These are phyloP conservation scores for Calamus simplicifolius DNA, from an alignment of 176 grass and related monocot species.

Conservation along the genomic window DNA sequence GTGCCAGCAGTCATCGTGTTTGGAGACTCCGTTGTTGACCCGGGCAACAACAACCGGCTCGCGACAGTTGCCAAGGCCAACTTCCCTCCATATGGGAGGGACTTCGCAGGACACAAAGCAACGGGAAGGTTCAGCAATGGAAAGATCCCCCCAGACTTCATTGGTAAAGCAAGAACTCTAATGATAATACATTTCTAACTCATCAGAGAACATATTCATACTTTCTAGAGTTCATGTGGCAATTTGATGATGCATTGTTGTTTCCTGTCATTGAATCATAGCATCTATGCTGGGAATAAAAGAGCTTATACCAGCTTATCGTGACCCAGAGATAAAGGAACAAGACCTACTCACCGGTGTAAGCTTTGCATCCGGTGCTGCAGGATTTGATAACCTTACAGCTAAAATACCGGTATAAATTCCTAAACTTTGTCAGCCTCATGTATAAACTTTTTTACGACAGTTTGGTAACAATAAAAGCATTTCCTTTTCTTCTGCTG, in stretches of 20 bases:
- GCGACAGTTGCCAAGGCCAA: constrained; percentile 30
- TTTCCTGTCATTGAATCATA: neutral
- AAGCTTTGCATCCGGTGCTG: constrained; percentile 35
- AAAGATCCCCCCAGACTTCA: constrained; percentile 27
- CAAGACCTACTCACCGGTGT: constrained; percentile 39
- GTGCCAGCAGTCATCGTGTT: constrained; percentile 47
- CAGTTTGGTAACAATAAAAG: too few relatives aligned
- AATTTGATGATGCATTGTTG: too few relatives aligned
- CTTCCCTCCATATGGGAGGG: constrained; percentile 40
- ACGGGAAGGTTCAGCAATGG: constrained; percentile 61
- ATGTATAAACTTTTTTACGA: too few relatives aligned
- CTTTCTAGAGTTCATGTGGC: too few relatives aligned
- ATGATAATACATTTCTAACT: too few relatives aligned
- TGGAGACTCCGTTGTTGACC: constrained; percentile 57
- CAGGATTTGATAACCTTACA: constrained; percentile 43
- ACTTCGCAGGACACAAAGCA: constrained; percentile 38
- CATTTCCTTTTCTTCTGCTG: too few relatives aligned
- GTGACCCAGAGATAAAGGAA: constrained; percentile 25
- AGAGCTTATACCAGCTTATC: constrained; percentile 33
- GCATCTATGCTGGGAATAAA: constrained; percentile 22
- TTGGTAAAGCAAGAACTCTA: constrained; percentile 19
- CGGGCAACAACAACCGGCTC: constrained; percentile 54
- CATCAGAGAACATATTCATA: too few relatives aligned
- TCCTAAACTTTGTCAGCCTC: too few relatives aligned
- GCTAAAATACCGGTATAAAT: constrained; percentile 26